Conservation (phyloP, 73 alveolate species). For the Stentor roeselii region DNA sequence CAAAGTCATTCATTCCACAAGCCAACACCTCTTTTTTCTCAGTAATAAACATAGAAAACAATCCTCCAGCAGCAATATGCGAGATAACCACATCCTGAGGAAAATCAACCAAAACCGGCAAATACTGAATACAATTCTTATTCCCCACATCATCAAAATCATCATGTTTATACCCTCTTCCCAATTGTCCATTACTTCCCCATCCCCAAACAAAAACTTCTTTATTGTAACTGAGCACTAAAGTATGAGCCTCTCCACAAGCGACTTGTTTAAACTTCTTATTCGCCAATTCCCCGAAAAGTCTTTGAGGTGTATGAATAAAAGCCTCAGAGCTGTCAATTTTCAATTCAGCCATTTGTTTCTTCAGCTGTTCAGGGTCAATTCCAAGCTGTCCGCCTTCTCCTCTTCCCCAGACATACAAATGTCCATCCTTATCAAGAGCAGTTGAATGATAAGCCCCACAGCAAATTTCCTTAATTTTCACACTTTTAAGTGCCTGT, state of each 20-base stretch:
- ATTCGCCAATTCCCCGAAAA: conserved; percentile 67
- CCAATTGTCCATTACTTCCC: conserved; percentile 59
- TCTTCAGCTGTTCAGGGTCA: conserved; percentile 29
- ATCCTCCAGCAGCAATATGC: conserved; percentile 69
- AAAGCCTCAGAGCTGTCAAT: conserved; percentile 46
- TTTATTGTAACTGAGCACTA: conserved; percentile 75
- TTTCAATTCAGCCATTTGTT: conserved; percentile 27
- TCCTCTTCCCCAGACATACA: conserved; percentile 87
- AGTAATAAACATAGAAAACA: conserved; percentile 73
- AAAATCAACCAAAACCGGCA: conserved; percentile 60
- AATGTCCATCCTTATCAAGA: conserved; percentile 65
- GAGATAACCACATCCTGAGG: conserved; percentile 50
- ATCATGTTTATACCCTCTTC: conserved; percentile 80
- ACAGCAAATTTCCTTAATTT: conserved; percentile 67
- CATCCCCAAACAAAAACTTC: conserved; percentile 87
- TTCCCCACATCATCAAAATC: conserved; percentile 90
- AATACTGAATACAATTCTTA: conserved; percentile 58
- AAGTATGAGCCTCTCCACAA: conserved; percentile 92
- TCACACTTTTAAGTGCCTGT: conserved; percentile 50
- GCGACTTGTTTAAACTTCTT: conserved; percentile 74
- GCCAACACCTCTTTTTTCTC: conserved; percentile 80
- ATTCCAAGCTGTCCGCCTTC: conserved; percentile 69
- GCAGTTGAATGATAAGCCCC: conserved; percentile 92
- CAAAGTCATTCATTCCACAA: conserved; percentile 92
- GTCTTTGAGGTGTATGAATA: conserved; percentile 58